Evolutionary conservation across 169 alveolate species (phyloP), one percentile per base, ranked within the genome.

Genomic region (Toxoplasma gondii): DNA sequence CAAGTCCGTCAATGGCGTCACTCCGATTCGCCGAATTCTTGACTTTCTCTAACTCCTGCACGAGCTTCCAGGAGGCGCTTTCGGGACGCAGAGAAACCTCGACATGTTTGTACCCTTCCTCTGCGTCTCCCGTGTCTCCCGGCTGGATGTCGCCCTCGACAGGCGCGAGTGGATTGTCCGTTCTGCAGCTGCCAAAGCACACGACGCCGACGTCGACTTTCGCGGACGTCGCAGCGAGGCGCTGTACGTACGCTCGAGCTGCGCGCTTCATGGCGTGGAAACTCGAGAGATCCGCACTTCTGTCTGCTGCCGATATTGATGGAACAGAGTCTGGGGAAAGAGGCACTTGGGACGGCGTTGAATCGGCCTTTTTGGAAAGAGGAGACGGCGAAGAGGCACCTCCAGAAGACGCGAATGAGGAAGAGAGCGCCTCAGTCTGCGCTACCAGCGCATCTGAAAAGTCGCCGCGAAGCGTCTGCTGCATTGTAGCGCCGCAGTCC

Each of bases 401-500:
- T 29, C 29, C 17, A 39, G 86, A 1, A n/a, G 86, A 27, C 86
- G 86, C 5, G 7, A 4, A 31, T 7, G 86, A 7, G 39, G 86
- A n/a, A 29, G 86, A 12, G 1, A n/a, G 1, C n/a, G 39, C 86
- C 16, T 10, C 39, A 17, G 22, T 2, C n/a, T 1, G 29, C 45
- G 44, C 86, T 10, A 1, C 9, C 45, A 16, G 22, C 0, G 39
- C 86, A 17, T 10, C 24, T 16, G 86, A 45, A 17, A 38, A 38
- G 7, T 78, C 45, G 31, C 86, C 86, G 9, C 64, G 90, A 4
- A 82, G 34, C 2, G 41, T 12, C 67, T 82, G 90, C 36, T 82
- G 90, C 90, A 82, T 82, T 16, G 69, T 82, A 24, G 7, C 67
- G 53, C 90, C 90, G 36, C 90, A 82, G 90, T 82, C 90, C 53